phyloP scores from a whole-genome alignment of 2,329 filamentous ascomycete species.

The Aspergillus sclerotialis region DNA sequence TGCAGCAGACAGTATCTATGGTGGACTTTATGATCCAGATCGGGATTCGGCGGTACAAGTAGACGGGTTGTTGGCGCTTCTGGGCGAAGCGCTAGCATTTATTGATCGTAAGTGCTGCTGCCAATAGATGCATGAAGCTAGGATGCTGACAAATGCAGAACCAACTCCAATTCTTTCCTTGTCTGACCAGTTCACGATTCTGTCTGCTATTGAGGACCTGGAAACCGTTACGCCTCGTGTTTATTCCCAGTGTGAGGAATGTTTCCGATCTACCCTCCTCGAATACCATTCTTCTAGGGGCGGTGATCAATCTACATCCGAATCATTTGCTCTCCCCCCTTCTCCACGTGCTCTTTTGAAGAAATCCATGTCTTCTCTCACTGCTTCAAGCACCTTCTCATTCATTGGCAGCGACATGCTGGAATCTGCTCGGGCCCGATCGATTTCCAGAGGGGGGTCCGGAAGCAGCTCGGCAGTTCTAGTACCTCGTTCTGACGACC shows the following conservation, averaged over 20 bases:
- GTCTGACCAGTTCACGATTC: constrained; percentile 65
- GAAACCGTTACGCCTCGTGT: constrained; percentile 68
- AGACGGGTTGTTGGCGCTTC: constrained; percentile 73
- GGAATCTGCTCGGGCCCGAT: constrained; percentile 34
- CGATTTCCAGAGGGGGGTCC: constrained; percentile 36
- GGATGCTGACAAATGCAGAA: constrained; percentile 29
- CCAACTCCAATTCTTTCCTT: constrained; percentile 57
- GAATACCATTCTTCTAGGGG: constrained; percentile 55
- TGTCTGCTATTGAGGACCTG: constrained; percentile 73
- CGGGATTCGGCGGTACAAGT: constrained; percentile 79
- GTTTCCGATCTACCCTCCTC: constrained; percentile 67
- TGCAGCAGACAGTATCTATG: constrained; percentile 83
- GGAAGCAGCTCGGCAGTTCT: constrained; percentile 49
- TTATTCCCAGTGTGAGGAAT: constrained; percentile 68
- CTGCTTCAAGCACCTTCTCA: constrained; percentile 56
- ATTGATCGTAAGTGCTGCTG: constrained; percentile 47
- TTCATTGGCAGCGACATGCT: constrained; percentile 70
- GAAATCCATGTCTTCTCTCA: constrained; percentile 51
- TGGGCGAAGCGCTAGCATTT: constrained; percentile 78
- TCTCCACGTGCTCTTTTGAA: constrained; percentile 62
- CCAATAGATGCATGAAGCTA: neutral
- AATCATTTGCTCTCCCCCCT: constrained; percentile 27
- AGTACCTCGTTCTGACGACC: constrained; percentile 23
- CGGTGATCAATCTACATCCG: constrained; percentile 7
- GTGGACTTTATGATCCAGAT: constrained; percentile 76